Conservation (phyloP, 805 yeast genomes). For the Kuraishia molischiana region DNA sequence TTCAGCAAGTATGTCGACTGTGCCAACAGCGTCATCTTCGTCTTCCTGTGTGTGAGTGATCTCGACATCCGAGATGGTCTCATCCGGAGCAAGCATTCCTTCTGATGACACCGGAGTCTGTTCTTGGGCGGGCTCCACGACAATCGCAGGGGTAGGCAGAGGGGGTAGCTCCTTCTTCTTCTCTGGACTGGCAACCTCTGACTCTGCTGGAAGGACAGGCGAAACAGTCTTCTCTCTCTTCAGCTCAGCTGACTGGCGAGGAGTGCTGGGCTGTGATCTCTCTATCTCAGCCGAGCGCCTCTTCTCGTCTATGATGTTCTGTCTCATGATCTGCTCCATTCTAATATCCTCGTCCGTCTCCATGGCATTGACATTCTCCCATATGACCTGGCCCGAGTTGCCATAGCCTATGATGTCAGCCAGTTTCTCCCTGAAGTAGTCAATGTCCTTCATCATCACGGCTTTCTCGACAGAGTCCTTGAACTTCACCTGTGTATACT, state of each 20-base stretch:
- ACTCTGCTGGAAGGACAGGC: not conserved
- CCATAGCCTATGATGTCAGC: conserved; percentile 51
- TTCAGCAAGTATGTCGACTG: too few species aligned
- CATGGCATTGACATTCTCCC: conserved; percentile 48
- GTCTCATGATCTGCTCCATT: conserved; percentile 37
- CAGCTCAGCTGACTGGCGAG: not conserved
- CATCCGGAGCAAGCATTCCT: not conserved
- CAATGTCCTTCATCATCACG: conserved; percentile 47
- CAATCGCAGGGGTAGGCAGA: not conserved
- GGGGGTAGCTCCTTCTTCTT: too few species aligned
- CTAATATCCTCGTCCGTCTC: conserved; percentile 37
- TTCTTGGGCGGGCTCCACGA: not conserved
- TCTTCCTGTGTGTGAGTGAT: too few species aligned
- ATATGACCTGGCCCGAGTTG: conserved; percentile 49
- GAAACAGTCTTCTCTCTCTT: not conserved
- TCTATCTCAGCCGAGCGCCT: not conserved
- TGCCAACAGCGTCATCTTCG: too few species aligned
- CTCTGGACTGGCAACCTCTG: not conserved
- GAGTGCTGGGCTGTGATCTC: not conserved
- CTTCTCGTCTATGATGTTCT: conserved; percentile 17
- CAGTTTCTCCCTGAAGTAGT: conserved; percentile 52
- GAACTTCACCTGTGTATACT: conserved; percentile 36
- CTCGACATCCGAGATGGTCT: not conserved
- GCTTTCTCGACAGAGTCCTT: conserved; percentile 45
- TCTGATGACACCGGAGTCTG: too few species aligned